These are phyloP conservation scores for Infundibulicybe gibba DNA, from an alignment of 768 basidiomycete genomes.

Conservation along the genomic window DNA sequence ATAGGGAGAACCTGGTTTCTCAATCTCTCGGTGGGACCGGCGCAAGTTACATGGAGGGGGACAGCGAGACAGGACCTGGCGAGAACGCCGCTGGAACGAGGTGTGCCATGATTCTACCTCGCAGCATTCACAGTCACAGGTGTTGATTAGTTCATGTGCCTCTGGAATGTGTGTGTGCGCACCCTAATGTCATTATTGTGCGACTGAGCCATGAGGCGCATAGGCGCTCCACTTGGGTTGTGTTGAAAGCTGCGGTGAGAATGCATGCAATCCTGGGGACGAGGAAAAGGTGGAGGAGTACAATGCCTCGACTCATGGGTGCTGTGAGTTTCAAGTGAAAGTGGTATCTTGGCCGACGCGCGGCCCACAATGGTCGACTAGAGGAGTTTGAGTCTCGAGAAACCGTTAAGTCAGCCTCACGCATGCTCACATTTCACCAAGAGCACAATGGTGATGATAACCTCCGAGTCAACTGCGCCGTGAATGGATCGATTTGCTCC, in stretches of 20 bases:
- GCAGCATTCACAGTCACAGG: background rate
- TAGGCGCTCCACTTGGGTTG: conserved; percentile 64
- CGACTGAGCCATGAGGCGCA: conserved; percentile 67
- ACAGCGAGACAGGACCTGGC: background rate
- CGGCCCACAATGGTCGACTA: conserved; percentile 69
- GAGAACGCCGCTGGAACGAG: conserved; percentile 67
- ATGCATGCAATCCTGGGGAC: conserved; percentile 68
- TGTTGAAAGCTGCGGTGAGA: conserved; percentile 59
- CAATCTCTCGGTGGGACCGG: conserved; percentile 69
- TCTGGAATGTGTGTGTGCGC: conserved; percentile 21
- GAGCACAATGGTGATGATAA: conserved; percentile 41
- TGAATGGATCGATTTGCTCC: too few relatives aligned
- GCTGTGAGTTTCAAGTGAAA: background rate
- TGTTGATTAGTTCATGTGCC: background rate
- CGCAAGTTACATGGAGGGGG: conserved; percentile 50
- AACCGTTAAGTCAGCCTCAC: background rate
- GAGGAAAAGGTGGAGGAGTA: conserved; percentile 67
- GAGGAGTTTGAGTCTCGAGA: conserved; percentile 50
- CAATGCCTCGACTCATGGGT: conserved; percentile 41
- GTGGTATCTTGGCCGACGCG: background rate
- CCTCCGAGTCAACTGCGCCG: too few relatives aligned
- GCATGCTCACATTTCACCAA: conserved; percentile 47
- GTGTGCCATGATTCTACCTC: conserved; percentile 52
- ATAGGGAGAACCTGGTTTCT: background rate
- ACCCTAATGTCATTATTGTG: conserved; percentile 64